Percentiles rank a stretch among this genome's conserved stretches.
These are phyloP conservation scores for Ophioceras dolichostomum DNA, from an alignment of 2,329 filamentous ascomycete genomes.

Conservation along the genomic window DNA sequence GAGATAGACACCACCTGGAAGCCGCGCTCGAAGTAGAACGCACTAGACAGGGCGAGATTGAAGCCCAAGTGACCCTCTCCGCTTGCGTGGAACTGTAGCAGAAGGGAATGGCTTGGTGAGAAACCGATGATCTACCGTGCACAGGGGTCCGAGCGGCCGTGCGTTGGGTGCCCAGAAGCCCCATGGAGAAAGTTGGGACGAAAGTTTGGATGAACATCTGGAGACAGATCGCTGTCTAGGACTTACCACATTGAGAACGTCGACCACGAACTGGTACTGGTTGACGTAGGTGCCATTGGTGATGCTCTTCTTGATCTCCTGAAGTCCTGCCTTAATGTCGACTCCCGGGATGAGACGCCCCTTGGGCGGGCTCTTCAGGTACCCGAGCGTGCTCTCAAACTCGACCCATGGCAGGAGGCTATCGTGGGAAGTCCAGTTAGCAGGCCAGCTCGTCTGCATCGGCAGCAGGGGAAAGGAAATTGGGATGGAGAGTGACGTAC, in stretches of 20 bases:
- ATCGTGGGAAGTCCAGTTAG: too few relatives aligned
- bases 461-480: too few relatives aligned
- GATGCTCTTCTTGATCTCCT: constrained; percentile 17
- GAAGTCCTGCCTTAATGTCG: constrained; percentile 18
- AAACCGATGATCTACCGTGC: too few relatives aligned
- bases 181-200: too few relatives aligned
- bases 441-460: too few relatives aligned
- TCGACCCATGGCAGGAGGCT: constrained; percentile 22
- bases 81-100: constrained; percentile 14
- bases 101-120: too few relatives aligned
- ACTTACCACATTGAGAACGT: not conserved
- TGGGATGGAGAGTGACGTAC: too few relatives aligned
- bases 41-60: constrained; percentile 13
- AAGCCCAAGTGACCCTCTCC: constrained; percentile 22
- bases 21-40: constrained; percentile 14
- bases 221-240: too few relatives aligned
- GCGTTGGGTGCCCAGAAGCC: too few relatives aligned
- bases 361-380: constrained; percentile 23
- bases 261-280: constrained; percentile 19
- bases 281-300: constrained; percentile 17
- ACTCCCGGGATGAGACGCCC: constrained; percentile 26
- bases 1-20: constrained; percentile 25
- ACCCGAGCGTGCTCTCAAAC: constrained; percentile 28
- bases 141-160: too few relatives aligned
- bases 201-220: too few relatives aligned